Base-by-base conservation (phyloP, 331 rosid genomes). In the Dryas integrifolia region DNA sequence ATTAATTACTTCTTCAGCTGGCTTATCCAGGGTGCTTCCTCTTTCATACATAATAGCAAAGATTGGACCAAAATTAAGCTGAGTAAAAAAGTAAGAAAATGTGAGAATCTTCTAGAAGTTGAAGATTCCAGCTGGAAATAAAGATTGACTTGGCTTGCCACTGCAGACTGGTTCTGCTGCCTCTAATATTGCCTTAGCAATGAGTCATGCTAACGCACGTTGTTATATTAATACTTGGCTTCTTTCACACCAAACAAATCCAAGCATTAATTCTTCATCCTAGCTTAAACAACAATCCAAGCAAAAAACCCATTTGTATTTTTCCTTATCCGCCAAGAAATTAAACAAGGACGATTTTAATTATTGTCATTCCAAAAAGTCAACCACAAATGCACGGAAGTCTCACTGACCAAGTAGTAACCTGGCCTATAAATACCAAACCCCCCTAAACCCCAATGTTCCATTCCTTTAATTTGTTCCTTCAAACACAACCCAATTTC, bases 201-300 rank as follows among this genome's bases (percentile, higher is more conserved):
- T 39, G 40, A 1, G 79, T 88, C 92, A 85, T 67, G 92, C 89
- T 83, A 30, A 30, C 35, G 35, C 78, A 81, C 88, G 82, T 50
- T 9, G 50, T 30, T 30, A 30, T 30, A 30, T 30, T 30, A 30
- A 30, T 30, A 30, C 35, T 30, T 63, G 38, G 41, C 55, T 58
- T 35, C 30, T 41, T 70, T 57, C 75, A 57, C 75, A 57, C 86
- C 73, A 58, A 76, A 82, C 76, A 18, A 53, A 41, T 44, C 51
- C 5, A 64, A 66, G 57, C 60, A 55, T 49, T 75, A 35, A 21
- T 80, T 59, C 30, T 82, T 78, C 79, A 26, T 80, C 75, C 24
- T 30, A 30, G 35, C 35, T 30, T 30, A 30, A 30, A 30, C 2
- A 30, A 30, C 35, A 30, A 30, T 30, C 2, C 35, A 30, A 30